Evolutionary conservation across 345 rosid species (phyloP), one percentile per base, ranked within the genome.

Genomic region (Clausena lansium): DNA sequence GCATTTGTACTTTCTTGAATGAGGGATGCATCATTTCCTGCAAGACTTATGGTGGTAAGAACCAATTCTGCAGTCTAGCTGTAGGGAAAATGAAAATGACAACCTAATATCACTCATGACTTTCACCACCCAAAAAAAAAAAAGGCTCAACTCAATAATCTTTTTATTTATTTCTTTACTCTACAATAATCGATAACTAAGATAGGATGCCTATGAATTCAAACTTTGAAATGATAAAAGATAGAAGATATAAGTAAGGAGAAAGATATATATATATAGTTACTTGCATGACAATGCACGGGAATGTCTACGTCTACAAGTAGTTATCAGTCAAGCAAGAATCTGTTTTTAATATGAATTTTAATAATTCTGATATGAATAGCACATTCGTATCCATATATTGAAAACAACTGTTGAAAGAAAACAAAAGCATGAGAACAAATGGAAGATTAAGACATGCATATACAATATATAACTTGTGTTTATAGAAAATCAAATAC

Each of bases 251-350:
- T 47, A 58, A 41, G n/a, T n/a, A 30, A 20, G 15, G 30, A 70
- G 7, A 13, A 41, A 77, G 28, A 74, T 33, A 22, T 45, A 45
- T 47, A 74, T 33, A 22, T 45, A 45, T 47, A 69, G 27, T 72
- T 73, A 74, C 75, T 76, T 84, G 83, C 81, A 84, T 79, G 75
- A 67, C 35, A 64, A 77, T 70, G 80, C 80, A 79, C 80, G 72
- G 76, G 65, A 81, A 84, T n/a, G 81, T 76, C 74, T 66, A 84
- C 83, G 45, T 81, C 83, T 81, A 35, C 15, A 38, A 61, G 82
- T 62, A 61, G 77, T 78, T 79, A 76, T 75, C 82, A 54, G 61
- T 54, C 32, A 27, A 74, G 52, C 28, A 66, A 35, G 41, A 39
- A 61, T 71, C 27, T 47, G 38, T 25, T 69, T 69, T 69, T 41